Evolutionary conservation across 2,329 filamentous ascomycete species (phyloP), one percentile per base, ranked within the genome.

Genomic region (Orbilia brochopaga): DNA sequence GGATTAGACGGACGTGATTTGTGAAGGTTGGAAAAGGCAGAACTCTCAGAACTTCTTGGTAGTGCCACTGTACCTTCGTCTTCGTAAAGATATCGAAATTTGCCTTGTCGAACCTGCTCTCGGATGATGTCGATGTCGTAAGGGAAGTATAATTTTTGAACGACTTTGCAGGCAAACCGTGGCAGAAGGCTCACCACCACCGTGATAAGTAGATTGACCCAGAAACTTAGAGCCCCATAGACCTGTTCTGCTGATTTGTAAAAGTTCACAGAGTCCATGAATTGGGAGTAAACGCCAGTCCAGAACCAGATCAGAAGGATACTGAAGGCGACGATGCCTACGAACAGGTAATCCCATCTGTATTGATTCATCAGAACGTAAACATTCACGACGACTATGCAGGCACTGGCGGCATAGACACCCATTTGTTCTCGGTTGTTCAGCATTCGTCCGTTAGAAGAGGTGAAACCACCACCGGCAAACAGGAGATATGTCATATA

Each of bases 281-380:
- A 86, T 1, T 85, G 83, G 0, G 88, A 87, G 81, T 95, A 99
- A 40, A 96, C 85, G 30, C 92, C 94, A 4, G 94, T 97, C 92
- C 94, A 97, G 82, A 96, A 89, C 83, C 92, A 99, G 78, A 97
- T 86, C 76, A 97, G 86, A 30, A 97, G 79, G 73, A 90, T 89
- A 80, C 92, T 96, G 79, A 97, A 85, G 23, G 81, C 81, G 57
- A 95, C 89, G 73, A 97, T 88, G 69, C 96, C 82, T 21, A 92
- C 80, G 81, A 95, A 95, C 77, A 99, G 83, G 93, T 93, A 99
- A 79, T 99, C 94, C 94, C 94, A 99, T 72, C 93, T 87, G 80
- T 96, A 97, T 0, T 90, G 95, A 81, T 99, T 99, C 82, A 97
- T 87, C 74, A 99, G 83, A 75, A 99, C 91, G 82, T 97, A 99